These are phyloP conservation scores for Wickerhamomyces alni DNA, from an alignment of 805 yeast genomes.

Conservation along the genomic window DNA sequence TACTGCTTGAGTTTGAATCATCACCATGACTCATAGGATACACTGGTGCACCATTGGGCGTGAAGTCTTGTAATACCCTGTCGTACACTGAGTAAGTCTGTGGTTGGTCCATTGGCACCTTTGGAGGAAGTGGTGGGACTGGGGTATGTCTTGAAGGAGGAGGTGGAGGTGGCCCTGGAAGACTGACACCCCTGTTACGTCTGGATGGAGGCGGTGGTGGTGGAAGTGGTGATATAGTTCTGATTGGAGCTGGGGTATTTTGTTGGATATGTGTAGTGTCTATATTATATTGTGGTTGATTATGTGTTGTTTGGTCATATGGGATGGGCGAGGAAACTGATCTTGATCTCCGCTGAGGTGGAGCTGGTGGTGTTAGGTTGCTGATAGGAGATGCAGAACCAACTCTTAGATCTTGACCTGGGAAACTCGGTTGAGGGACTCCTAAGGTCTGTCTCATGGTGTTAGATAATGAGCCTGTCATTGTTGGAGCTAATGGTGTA, in stretches of 20 bases:
- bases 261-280: constrained; percentile 13
- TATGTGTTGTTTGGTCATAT: constrained; percentile 6
- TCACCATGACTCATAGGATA: not conserved
- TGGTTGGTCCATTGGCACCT: not conserved
- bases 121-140: too few species aligned
- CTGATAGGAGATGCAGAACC: constrained; percentile 1
- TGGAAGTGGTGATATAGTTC: constrained; percentile 26
- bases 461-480: constrained; percentile 34
- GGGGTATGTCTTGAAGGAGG: constrained; percentile 7
- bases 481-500: constrained; percentile 30
- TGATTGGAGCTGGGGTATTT: constrained; percentile 5
- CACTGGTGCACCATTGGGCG: too few species aligned
- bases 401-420: too few species aligned
- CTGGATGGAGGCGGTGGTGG: constrained; percentile 32
- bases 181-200: constrained; percentile 26
- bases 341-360: constrained; percentile 10
- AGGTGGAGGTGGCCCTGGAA: constrained; percentile 16
- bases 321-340: constrained; percentile 20
- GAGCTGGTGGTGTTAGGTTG: constrained; percentile 3
- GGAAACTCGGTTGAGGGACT: not conserved
- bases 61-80: constrained; percentile 13
- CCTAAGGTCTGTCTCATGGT: constrained; percentile 7
- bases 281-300: not conserved
- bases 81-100: constrained; percentile 14
- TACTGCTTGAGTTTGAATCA: constrained; percentile 8